Evolutionary conservation across 257 asterid genomes (phyloP).

Genomic region (Solanum chiquidenum): DNA sequence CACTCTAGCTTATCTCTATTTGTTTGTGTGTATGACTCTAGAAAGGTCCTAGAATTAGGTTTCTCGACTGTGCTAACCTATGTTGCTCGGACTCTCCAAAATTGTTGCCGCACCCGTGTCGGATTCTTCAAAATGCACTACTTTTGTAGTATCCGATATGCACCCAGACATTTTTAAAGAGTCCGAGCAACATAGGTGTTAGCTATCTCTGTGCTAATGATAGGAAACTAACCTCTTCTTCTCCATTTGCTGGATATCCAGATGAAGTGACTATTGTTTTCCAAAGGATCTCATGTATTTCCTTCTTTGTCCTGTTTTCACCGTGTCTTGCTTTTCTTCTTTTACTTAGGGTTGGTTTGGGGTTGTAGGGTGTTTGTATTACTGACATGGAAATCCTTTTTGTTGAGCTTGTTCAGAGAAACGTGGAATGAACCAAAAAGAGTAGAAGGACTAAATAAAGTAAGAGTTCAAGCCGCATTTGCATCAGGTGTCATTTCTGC

Average conservation of each 20-base stretch:
- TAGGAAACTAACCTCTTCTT: background rate
- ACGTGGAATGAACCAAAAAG: constrained; percentile 59
- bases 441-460: constrained; percentile 61
- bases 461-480: constrained; percentile 46
- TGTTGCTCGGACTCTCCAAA: no score
- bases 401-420: constrained; percentile 32
- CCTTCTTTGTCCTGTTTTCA: background rate
- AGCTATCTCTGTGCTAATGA: background rate
- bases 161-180: no score
- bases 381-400: background rate
- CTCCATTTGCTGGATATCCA: background rate
- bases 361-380: background rate
- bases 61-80: background rate
- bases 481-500: constrained; percentile 85
- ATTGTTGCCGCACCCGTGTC: no score
- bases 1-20: background rate
- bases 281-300: background rate
- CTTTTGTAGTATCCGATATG: no score
- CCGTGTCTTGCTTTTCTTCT: background rate
- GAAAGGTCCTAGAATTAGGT: background rate
- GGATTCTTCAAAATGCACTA: no score
- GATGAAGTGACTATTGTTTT: background rate
- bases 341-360: background rate
- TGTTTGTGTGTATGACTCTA: background rate
- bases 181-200: background rate